Evolutionary conservation across 192 early-diverging fungal species (phyloP).

Genomic region (Mortierella alpina): DNA sequence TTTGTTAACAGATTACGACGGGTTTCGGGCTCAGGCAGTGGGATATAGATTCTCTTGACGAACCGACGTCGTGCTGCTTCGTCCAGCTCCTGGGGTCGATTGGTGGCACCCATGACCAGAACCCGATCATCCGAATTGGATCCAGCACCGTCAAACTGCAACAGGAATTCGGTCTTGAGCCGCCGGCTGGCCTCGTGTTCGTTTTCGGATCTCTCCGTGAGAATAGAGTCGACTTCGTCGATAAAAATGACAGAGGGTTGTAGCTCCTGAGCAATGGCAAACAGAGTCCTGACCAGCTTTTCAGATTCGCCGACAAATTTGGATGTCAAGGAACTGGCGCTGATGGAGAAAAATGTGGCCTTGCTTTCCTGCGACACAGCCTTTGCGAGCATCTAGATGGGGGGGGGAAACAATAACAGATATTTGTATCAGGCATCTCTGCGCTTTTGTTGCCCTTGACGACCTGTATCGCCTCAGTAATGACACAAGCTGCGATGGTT

Average conservation of each 20-base stretch:
- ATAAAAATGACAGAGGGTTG: conserved; percentile 90
- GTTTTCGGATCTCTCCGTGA: conserved; percentile 85
- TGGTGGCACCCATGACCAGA: conserved; percentile 94
- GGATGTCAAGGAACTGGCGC: conserved; percentile 86
- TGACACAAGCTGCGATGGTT: conserved; percentile 2
- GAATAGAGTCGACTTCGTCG: conserved; percentile 79
- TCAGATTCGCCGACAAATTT: conserved; percentile 90
- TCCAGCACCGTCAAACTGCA: conserved; percentile 78
- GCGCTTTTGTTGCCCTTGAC: no score
- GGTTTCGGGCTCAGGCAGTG: conserved; percentile 78
- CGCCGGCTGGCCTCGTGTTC: conserved; percentile 86
- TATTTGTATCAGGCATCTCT: background rate
- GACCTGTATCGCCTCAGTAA: background rate
- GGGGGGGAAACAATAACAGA: background rate
- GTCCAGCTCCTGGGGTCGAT: conserved; percentile 90
- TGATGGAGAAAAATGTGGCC: conserved; percentile 90
- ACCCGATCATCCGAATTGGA: conserved; percentile 67
- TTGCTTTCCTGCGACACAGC: conserved; percentile 64
- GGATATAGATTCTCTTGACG: conserved; percentile 79
- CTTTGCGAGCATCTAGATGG: conserved; percentile 41
- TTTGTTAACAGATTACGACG: conserved; percentile 68
- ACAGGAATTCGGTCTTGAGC: conserved; percentile 91
- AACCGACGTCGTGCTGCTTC: conserved; percentile 88
- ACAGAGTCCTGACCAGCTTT: conserved; percentile 87
- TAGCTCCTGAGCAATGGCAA: conserved; percentile 83